These are phyloP conservation scores for Mortierella alpina DNA, from an alignment of 192 early-diverging fungal species.

Conservation along the genomic window DNA sequence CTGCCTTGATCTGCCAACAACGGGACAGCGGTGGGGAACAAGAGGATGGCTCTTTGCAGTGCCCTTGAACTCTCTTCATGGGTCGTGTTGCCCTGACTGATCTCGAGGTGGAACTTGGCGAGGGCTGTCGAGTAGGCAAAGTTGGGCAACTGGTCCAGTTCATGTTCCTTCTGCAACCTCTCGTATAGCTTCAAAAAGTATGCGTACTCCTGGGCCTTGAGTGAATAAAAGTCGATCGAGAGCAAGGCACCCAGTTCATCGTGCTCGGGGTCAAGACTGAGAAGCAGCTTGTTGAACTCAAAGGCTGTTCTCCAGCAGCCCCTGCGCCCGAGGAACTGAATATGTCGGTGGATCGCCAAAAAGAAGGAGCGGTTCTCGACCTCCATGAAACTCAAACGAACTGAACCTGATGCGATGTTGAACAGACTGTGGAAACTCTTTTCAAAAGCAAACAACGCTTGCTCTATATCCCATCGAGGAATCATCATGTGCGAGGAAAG, in stretches of 20 bases:
- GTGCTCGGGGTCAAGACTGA: conserved; percentile 76
- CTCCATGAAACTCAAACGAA: conserved; percentile 74
- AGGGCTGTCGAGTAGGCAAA: conserved; percentile 83
- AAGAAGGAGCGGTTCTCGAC: conserved; percentile 88
- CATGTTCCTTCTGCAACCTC: conserved; percentile 45
- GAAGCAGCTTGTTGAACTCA: conserved; percentile 81
- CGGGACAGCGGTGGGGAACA: conserved; percentile 76
- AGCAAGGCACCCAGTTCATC: conserved; percentile 83
- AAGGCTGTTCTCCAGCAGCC: conserved; percentile 95
- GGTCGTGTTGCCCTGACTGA: conserved; percentile 3
- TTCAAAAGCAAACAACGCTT: conserved; percentile 92
- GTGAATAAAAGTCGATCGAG: conserved; percentile 87
- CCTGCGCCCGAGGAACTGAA: conserved; percentile 84
- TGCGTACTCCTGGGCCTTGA: conserved; percentile 79
- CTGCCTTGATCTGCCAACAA: conserved; percentile 73
- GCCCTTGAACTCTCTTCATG: conserved; percentile 62
- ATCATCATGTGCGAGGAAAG: not conserved
- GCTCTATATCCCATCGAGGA: conserved; percentile 57
- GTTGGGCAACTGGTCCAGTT: conserved; percentile 69
- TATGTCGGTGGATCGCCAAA: conserved; percentile 85
- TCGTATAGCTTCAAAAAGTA: conserved; percentile 61
- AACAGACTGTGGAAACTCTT: conserved; percentile 82
- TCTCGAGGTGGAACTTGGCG: conserved; percentile 81
- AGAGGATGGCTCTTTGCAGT: conserved; percentile 76
- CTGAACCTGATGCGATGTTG: conserved; percentile 71